Evolutionary conservation across 108 stramenopile species (phyloP).

Genomic region (Seminavis robusta): DNA sequence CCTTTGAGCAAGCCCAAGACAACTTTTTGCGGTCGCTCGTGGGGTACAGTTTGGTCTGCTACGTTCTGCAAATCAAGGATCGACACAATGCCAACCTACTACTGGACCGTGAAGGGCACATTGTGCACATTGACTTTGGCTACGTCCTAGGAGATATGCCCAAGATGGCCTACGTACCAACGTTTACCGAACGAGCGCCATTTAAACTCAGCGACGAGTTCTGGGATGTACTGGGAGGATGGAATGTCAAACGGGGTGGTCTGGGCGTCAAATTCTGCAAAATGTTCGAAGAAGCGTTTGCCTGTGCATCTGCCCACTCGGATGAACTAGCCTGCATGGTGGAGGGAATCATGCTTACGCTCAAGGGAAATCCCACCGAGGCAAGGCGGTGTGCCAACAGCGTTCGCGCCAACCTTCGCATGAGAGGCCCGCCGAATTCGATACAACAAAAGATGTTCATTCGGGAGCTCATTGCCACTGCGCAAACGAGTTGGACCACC

Average conservation of each 20-base stretch:
- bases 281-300: slow-evolving; percentile 86
- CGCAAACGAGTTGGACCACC: slow-evolving; percentile 82
- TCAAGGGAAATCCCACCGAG: slow-evolving; percentile 54
- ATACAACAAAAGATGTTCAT: slow-evolving; percentile 75
- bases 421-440: slow-evolving; percentile 62
- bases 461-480: slow-evolving; percentile 79
- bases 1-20: slow-evolving; percentile 81
- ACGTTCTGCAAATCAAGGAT: slow-evolving; percentile 96
- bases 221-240: slow-evolving; percentile 95
- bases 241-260: slow-evolving; percentile 64
- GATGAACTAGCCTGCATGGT: slow-evolving; percentile 78
- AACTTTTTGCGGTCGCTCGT: slow-evolving; percentile 87
- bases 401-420: slow-evolving; percentile 62
- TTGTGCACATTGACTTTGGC: slow-evolving; percentile 96
- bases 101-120: slow-evolving; percentile 69
- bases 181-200: slow-evolving; percentile 88
- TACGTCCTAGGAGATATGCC: slow-evolving; percentile 94
- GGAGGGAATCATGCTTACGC: slow-evolving; percentile 76
- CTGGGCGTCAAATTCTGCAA: slow-evolving; percentile 76
- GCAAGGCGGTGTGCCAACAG: slow-evolving; percentile 63
- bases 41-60: slow-evolving; percentile 91
- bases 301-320: slow-evolving; percentile 60
- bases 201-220: slow-evolving; percentile 91
- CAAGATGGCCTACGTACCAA: slow-evolving; percentile 86
- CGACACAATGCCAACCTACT: slow-evolving; percentile 97